Conservation (phyloP, 179 eudicot species). For the Drosera spatulata region DNA sequence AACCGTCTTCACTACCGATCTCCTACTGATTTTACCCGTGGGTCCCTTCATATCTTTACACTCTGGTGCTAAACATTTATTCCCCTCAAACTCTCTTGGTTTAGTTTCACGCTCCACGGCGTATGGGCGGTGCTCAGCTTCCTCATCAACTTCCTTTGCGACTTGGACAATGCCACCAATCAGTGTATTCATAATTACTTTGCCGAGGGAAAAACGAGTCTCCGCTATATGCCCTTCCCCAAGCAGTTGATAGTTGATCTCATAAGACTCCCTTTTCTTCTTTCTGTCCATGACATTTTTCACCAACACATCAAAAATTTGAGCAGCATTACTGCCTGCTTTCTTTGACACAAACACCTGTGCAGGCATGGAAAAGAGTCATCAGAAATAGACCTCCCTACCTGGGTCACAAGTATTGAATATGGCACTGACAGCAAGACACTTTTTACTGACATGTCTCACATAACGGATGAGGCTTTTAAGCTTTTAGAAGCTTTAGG, state of each 20-base stretch:
- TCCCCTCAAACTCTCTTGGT: slow-evolving; percentile 3
- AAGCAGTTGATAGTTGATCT: slow-evolving; percentile 41
- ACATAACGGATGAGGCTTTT: no score
- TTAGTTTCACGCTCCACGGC: slow-evolving; percentile 7
- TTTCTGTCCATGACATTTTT: slow-evolving; percentile 17
- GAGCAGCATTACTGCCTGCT: slow-evolving; percentile 11
- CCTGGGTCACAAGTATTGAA: no score
- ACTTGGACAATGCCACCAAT: slow-evolving; percentile 14
- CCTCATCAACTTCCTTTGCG: slow-evolving; percentile 9
- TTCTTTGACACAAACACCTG: slow-evolving; percentile 53
- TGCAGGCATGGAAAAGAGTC: slow-evolving; percentile 1
- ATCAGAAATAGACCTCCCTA: not conserved
- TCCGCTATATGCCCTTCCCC: slow-evolving; percentile 36
- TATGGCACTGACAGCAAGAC: no score
- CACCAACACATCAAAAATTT: slow-evolving; percentile 28
- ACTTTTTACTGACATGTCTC: no score
- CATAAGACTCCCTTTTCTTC: slow-evolving; percentile 13
- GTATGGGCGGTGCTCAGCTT: not conserved
- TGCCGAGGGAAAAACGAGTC: slow-evolving; percentile 69
- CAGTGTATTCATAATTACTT: slow-evolving; percentile 55
- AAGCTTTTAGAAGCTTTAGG: not conserved
- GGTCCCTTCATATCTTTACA: no score
- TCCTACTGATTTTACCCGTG: no score
- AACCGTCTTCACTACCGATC: no score
- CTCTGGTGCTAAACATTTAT: not conserved